phyloP scores from a whole-genome alignment of 179 eudicot species.

The Patellifolia procumbens region DNA sequence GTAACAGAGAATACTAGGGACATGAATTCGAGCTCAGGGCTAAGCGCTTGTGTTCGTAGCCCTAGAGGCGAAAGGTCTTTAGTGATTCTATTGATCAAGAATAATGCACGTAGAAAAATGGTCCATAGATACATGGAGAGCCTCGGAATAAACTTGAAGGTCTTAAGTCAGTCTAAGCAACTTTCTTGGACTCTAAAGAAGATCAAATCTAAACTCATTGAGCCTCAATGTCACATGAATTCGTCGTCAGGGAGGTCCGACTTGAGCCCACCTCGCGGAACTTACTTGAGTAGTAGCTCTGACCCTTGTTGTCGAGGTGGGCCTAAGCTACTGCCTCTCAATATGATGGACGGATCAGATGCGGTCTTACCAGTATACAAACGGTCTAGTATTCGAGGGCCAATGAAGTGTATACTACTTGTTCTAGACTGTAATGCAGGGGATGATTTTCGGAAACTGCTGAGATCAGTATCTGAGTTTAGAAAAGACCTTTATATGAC shows the following conservation, averaged over 20 bases:
- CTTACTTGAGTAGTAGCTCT: constrained; percentile 25
- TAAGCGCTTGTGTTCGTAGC: constrained; percentile 29
- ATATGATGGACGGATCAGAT: constrained; percentile 46
- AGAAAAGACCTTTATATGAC: constrained; percentile 44
- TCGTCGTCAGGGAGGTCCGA: constrained; percentile 38
- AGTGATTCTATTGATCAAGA: constrained; percentile 57
- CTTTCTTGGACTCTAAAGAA: constrained; percentile 44
- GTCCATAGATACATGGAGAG: constrained; percentile 50
- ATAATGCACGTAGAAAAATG: constrained; percentile 43
- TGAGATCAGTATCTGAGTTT: constrained; percentile 58
- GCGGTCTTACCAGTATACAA: constrained; percentile 23
- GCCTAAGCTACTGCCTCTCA: constrained; percentile 49
- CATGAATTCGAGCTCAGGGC: constrained; percentile 26
- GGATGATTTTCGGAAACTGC: constrained; percentile 46
- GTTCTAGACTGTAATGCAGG: constrained; percentile 63
- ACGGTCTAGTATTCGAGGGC: constrained; percentile 17
- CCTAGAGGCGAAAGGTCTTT: constrained; percentile 47
- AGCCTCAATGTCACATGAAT: constrained; percentile 25
- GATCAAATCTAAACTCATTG: constrained; percentile 14
- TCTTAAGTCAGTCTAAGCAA: constrained; percentile 38
- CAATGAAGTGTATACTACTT: constrained; percentile 44
- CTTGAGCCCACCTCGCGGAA: constrained; percentile 11
- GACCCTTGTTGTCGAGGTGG: constrained; percentile 13
- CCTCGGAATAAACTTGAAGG: constrained; percentile 48
- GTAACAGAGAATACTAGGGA: constrained; percentile 23